phyloP scores from a whole-genome alignment of 345 rosid species.

The Hirschfeldia incana region DNA sequence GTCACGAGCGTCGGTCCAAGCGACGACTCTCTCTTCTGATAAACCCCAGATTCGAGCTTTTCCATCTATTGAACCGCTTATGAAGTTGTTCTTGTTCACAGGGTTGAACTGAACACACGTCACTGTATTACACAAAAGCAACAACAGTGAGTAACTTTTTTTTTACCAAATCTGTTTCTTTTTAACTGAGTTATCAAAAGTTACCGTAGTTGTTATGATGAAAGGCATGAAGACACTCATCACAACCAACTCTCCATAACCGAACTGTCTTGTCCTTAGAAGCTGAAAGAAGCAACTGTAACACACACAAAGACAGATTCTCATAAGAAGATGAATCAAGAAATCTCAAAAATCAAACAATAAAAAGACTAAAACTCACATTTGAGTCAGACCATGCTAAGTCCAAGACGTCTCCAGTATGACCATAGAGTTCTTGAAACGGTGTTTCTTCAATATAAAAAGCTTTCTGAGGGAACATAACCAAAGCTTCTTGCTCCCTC shows the following conservation, averaged over 20 bases:
- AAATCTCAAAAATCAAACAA: neutral
- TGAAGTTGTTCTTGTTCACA: slow-evolving; percentile 59
- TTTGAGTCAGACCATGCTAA: slow-evolving; percentile 84
- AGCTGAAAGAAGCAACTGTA: slow-evolving; percentile 76
- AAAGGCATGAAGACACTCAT: slow-evolving; percentile 56
- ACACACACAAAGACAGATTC: neutral
- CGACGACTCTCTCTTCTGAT: slow-evolving; percentile 61
- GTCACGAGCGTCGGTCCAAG: slow-evolving; percentile 75
- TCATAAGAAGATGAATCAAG: neutral
- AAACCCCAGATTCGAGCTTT: slow-evolving; percentile 93
- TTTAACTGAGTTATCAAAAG: neutral
- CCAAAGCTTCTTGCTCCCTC: slow-evolving; percentile 45
- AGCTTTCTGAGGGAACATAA: slow-evolving; percentile 62
- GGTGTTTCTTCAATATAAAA: slow-evolving; percentile 69
- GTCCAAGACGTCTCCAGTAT: slow-evolving; percentile 66
- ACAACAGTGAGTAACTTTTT: neutral
- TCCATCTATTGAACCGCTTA: slow-evolving; percentile 92
- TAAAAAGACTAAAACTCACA: slow-evolving; percentile 47
- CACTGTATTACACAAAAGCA: slow-evolving; percentile 50
- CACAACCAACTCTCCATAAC: slow-evolving; percentile 64
- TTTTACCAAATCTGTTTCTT: neutral
- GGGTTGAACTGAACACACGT: slow-evolving; percentile 91
- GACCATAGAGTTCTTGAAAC: slow-evolving; percentile 74
- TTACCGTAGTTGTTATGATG: slow-evolving; percentile 70
- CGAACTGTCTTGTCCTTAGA: slow-evolving; percentile 82